Evolutionary conservation across 2,329 filamentous ascomycete species (phyloP), one percentile per base, ranked within the genome.

Genomic region (Rugonectria rugulosa): DNA sequence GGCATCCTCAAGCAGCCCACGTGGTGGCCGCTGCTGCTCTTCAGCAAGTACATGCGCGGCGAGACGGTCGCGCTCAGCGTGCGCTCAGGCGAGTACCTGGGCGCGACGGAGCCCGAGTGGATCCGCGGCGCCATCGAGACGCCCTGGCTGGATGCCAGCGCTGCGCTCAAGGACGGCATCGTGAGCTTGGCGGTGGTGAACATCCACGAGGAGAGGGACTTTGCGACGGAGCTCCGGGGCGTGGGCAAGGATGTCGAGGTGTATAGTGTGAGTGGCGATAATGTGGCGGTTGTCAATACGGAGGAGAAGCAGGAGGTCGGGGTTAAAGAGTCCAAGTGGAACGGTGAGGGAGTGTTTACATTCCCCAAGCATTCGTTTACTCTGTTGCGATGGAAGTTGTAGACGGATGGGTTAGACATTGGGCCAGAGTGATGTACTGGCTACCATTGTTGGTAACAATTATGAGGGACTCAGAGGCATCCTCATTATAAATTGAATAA

Each of bases 141-240:
- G 6, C 88, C 89, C 7, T 92, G 83, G 77, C 70, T 91, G 52
- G 88, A 91, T 68, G 86, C 88, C 21, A 88, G 86, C 60, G 88
- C 87, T 2, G 76, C 81, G 2, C 63, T 88, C 40, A 79, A 69
- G 29, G 85, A 79, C 21, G 89, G 88, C 0, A 81, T 77, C 47
- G 78, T 88, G 1, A 88, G 79, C 60, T 64, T 94, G 60, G 89
- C 83, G 3, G 89, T 93, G 1, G 88, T 92, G 14, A 95, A 95
- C 69, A 81, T 91, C 24, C 79, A 81, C 57, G 85, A 88, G 59
- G 79, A 80, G 8, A 77, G 81, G 59, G 83, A 80, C 52, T 86
- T 88, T 49, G 78, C 82, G 57, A 83, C 83, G 0, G 77, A 82
- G 37, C 62, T 92, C n/a, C 69, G 85, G 15, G 50, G 61, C 0